Percentiles rank a stretch among this genome's conserved stretches.
Evolutionary conservation across 768 basidiomycete species (phyloP).

Genomic region (Clavaria fumosa): DNA sequence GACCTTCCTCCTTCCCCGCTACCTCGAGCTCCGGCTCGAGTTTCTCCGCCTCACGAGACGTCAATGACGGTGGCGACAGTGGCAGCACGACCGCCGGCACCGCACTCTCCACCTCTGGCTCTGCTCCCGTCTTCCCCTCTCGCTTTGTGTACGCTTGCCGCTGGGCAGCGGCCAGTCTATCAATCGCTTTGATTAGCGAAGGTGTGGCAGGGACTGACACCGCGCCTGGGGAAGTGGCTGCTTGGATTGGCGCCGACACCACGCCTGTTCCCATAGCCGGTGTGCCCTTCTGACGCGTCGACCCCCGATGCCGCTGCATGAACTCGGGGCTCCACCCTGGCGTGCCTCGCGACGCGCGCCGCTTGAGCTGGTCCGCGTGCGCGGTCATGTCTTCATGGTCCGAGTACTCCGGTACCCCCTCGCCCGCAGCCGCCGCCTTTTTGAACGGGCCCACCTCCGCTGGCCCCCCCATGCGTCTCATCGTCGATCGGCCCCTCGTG

Average conservation of each 20-base stretch:
- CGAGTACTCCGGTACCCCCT: slow-evolving; percentile 24
- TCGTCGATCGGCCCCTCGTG: too few species aligned
- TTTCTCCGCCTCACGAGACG: not conserved
- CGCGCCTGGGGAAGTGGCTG: slow-evolving; percentile 16
- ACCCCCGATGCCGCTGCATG: slow-evolving; percentile 2
- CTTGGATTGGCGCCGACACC: slow-evolving; percentile 12
- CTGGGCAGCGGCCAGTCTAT: slow-evolving; percentile 42
- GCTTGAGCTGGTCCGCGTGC: slow-evolving; percentile 7
- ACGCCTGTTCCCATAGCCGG: too few species aligned
- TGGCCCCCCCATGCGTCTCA: slow-evolving; percentile 29
- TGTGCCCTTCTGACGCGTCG: not conserved
- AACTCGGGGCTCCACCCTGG: slow-evolving; percentile 37
- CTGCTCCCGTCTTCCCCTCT: not conserved
- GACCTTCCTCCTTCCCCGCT: slow-evolving; percentile 7
- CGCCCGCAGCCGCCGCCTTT: slow-evolving; percentile 7
- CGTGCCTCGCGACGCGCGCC: slow-evolving; percentile 7
- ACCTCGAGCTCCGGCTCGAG: slow-evolving; percentile 6
- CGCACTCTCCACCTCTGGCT: slow-evolving; percentile 1
- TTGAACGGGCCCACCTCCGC: slow-evolving; percentile 21
- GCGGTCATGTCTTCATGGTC: slow-evolving; percentile 29
- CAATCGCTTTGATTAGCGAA: slow-evolving; percentile 47
- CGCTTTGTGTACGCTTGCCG: slow-evolving; percentile 25
- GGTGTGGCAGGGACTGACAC: slow-evolving; percentile 44
- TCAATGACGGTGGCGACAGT: slow-evolving; percentile 8
- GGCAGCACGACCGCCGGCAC: slow-evolving; percentile 6